phyloP scores from a whole-genome alignment of 139 green algal genomes.

The Bryopsis sp. region DNA sequence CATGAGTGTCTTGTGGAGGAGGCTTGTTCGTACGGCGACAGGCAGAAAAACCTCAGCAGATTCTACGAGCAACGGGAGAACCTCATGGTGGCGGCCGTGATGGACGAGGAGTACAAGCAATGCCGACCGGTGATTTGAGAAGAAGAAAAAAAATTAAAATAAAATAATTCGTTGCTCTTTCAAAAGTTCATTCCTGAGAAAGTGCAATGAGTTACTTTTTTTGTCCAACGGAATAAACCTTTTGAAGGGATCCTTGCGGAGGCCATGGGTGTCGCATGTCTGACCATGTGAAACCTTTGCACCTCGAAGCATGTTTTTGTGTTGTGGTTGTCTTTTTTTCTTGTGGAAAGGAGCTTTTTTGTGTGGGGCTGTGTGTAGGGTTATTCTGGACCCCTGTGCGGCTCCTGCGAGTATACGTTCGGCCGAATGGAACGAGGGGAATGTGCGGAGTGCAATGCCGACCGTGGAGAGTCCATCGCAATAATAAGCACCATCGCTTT shows the following conservation, averaged over 20 bases:
- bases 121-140: no score
- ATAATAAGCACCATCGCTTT: background rate
- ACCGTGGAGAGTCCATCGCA: background rate
- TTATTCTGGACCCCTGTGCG: constrained; percentile 11
- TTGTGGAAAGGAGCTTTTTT: no score
- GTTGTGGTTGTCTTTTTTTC: no score
- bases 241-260: no score
- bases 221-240: no score
- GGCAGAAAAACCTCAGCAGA: background rate
- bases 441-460: background rate
- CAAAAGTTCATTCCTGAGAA: no score
- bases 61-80: background rate
- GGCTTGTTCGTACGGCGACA: constrained; percentile 2
- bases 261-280: no score
- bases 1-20: constrained; percentile 13
- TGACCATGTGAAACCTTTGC: no score
- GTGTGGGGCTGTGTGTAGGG: background rate
- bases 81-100: background rate
- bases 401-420: constrained; percentile 9
- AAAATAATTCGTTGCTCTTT: no score
- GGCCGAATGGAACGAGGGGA: background rate
- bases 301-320: no score
- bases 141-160: no score
- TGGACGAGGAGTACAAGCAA: constrained; percentile 5
- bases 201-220: no score